phyloP scores from a whole-genome alignment of 352 stramenopile species.

The Pythium aquatile region DNA sequence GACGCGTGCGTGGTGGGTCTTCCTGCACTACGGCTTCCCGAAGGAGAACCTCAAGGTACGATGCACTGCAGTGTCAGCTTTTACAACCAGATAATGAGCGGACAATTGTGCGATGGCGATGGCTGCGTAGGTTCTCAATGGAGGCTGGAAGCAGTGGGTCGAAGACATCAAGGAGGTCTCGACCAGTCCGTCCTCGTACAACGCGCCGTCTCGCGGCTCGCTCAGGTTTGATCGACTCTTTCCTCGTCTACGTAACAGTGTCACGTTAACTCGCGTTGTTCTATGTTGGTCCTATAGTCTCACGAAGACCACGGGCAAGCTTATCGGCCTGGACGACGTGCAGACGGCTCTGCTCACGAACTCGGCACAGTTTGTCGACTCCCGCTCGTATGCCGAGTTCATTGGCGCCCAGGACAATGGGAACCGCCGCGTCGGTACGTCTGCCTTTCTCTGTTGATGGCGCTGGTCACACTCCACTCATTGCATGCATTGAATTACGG shows the following conservation, averaged over 20 bases:
- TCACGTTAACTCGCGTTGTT: neutral
- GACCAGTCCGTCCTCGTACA: conserved; percentile 25
- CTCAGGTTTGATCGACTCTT: conserved; percentile 3
- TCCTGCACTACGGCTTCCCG: conserved; percentile 70
- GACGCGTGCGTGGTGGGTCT: conserved; percentile 79
- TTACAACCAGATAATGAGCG: too few species aligned
- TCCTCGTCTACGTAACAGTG: too few species aligned
- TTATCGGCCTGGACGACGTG: conserved; percentile 34
- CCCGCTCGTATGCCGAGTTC: conserved; percentile 39
- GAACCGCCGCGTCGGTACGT: conserved; percentile 34
- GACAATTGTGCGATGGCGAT: too few species aligned
- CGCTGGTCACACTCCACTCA: too few species aligned
- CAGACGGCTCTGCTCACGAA: conserved; percentile 29
- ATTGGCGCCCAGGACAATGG: conserved; percentile 36
- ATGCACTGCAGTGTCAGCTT: neutral
- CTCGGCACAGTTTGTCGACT: conserved; percentile 37
- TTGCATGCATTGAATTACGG: neutral
- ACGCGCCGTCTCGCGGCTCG: conserved; percentile 3
- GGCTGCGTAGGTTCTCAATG: conserved; percentile 53
- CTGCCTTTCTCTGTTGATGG: neutral
- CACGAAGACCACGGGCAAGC: conserved; percentile 22
- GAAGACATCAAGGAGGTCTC: conserved; percentile 45
- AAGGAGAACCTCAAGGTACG: conserved; percentile 68
- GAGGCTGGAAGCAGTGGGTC: conserved; percentile 69
- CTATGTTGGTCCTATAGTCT: conserved; percentile 19